Conservation (phyloP, 768 basidiomycete genomes). For the Scleroderma citrinum region DNA sequence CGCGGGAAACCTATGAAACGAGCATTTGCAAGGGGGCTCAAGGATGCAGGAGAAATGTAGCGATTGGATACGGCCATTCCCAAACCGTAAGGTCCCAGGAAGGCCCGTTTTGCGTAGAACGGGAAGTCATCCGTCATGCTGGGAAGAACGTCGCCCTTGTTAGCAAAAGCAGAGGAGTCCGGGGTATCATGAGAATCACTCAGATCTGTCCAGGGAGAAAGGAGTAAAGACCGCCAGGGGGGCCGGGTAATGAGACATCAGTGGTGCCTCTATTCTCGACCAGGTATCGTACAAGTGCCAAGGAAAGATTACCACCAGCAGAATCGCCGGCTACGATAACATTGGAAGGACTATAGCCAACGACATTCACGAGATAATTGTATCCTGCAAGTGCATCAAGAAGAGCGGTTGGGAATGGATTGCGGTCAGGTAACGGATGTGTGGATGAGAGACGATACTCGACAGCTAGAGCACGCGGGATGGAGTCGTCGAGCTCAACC, state of each 20-base stretch:
- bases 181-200: conserved; percentile 32
- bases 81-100: conserved; percentile 43
- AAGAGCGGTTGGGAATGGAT: conserved; percentile 71
- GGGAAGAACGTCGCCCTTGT: conserved; percentile 27
- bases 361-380: conserved; percentile 53
- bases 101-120: conserved; percentile 34
- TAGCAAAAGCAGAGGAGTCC: conserved; percentile 33
- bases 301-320: conserved; percentile 69
- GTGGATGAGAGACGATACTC: conserved; percentile 67
- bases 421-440: conserved; percentile 34
- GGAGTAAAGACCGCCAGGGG: conserved; percentile 46
- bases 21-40: conserved; percentile 29
- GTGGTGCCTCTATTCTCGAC: conserved; percentile 37
- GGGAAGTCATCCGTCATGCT: conserved; percentile 6
- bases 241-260: conserved; percentile 31
- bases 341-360: conserved; percentile 52
- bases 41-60: no score
- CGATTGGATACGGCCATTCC: conserved; percentile 40
- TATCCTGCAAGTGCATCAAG: conserved; percentile 74
- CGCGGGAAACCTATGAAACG: conserved; percentile 53
- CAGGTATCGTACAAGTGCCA: conserved; percentile 58
- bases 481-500: conserved; percentile 36
- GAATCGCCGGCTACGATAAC: conserved; percentile 75
- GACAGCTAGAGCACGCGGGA: conserved; percentile 50
- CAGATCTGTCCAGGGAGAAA: conserved; percentile 54